Evolutionary conservation across 1,284 basidiomycete species (phyloP), one percentile per base, ranked within the genome.

Genomic region (Coniophora puteana): DNA sequence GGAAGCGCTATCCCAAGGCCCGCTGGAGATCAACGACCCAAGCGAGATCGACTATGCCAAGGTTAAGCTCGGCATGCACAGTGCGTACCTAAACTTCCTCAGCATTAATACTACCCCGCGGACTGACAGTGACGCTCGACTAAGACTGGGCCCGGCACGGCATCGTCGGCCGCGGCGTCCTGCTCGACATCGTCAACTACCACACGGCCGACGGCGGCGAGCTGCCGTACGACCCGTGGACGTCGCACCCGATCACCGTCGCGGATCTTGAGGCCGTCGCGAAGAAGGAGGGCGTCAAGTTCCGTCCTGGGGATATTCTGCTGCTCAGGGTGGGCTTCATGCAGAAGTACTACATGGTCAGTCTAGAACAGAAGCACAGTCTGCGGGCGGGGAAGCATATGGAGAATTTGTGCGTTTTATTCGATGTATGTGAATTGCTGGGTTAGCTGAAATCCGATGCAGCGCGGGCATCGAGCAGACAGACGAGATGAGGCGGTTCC

Each of bases 121-220:
- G 25, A 8, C 10, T 28, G 20, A 20, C 12, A n/a, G 8, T 35
- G n/a, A 3, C 5, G 32, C n/a, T 13, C 7, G 29, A 28, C 5
- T 10, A 41, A 84, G 82, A 84, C 53, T 84, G 80, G 78, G 80
- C 84, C 1, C 69, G 76, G 22, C 84, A 87, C 49, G 84, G 84
- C 1, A 87, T 86, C 40, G 81, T 78, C 40, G 82, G 83, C 0
- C 72, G 84, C 4, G 84, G 80, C 14, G 79, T 87, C 27, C 58
- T 87, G 13, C 66, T 87, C 23, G 84, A 87, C 56, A 60, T 86
- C 11, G 78, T 83, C 33, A 57, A 65, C 12, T 76, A 72, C 57
- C 71, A 71, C 44, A 74, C 71, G 2, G 63, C 65, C 10, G 59
- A 63, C 12, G 71, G 70, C 0, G 57, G 50, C 2, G 31, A 51